Evolutionary conservation across 164 flowering plant species (phyloP).

Genomic region (Kalanchoe fedtschenkoi): DNA sequence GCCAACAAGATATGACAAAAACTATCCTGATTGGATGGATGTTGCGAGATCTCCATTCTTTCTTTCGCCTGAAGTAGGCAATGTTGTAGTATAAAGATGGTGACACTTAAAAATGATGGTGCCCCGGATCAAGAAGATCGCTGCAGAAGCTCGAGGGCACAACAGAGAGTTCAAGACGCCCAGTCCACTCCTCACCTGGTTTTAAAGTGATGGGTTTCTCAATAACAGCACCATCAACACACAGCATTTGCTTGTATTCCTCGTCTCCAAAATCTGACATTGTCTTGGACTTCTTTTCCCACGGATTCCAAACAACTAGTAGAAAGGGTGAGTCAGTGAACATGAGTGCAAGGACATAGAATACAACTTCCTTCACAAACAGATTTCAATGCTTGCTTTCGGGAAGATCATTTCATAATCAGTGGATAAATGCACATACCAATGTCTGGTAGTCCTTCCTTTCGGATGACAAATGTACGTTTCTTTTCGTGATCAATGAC

Average conservation of each 20-base stretch:
- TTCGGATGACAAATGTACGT: slow-evolving; percentile 62
- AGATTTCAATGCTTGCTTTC: background rate
- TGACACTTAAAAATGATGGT: background rate
- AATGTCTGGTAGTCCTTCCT: slow-evolving; percentile 85
- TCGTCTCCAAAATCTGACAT: slow-evolving; percentile 80
- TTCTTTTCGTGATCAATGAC: slow-evolving; percentile 93
- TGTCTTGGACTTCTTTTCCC: slow-evolving; percentile 85
- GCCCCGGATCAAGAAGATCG: slow-evolving; percentile 29
- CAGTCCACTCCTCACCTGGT: slow-evolving; percentile 94
- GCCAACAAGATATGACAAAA: too few species aligned
- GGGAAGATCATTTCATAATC: background rate
- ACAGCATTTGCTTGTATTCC: slow-evolving; percentile 89
- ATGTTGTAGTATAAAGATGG: too few species aligned
- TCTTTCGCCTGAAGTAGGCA: too few species aligned
- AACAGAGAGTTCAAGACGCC: slow-evolving; percentile 43
- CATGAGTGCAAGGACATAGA: too few species aligned
- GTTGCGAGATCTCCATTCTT: too few species aligned
- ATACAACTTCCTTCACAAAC: too few species aligned
- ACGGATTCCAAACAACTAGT: slow-evolving; percentile 95
- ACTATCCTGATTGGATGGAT: too few species aligned
- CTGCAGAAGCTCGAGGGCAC: slow-evolving; percentile 69
- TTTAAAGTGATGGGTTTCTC: slow-evolving; percentile 73
- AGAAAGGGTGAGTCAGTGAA: background rate
- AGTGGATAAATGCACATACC: slow-evolving; percentile 34
- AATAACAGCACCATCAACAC: slow-evolving; percentile 76